A percentile compares a stretch with the other conserved stretches of the same genome.
phyloP scores from a whole-genome alignment of 2,329 filamentous ascomycete genomes.

The Paracorniculantispora psalliotae region DNA sequence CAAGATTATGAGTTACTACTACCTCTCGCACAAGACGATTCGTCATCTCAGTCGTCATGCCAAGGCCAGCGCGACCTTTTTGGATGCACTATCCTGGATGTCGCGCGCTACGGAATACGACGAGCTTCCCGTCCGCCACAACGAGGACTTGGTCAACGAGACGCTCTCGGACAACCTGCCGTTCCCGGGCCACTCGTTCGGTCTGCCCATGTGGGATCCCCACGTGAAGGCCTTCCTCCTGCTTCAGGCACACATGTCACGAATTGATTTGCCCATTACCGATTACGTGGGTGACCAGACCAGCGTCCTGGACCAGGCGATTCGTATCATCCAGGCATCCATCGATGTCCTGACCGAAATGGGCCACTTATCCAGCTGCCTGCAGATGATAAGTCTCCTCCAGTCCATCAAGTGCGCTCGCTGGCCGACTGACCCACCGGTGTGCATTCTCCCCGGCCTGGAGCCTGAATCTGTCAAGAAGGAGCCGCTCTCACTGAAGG shows the following conservation, averaged over 20 bases:
- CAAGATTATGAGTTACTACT: slow-evolving; percentile 99
- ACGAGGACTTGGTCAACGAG: slow-evolving; percentile 94
- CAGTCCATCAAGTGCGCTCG: slow-evolving; percentile 89
- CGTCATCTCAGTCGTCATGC: slow-evolving; percentile 75
- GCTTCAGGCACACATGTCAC: slow-evolving; percentile 90
- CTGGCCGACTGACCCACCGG: slow-evolving; percentile 78
- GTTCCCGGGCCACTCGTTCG: slow-evolving; percentile 52
- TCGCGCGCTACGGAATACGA: slow-evolving; percentile 92
- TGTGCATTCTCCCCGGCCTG: slow-evolving; percentile 76
- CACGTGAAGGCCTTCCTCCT: slow-evolving; percentile 95
- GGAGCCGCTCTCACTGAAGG: slow-evolving; percentile 39
- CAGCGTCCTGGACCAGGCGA: slow-evolving; percentile 86
- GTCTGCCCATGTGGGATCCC: slow-evolving; percentile 94
- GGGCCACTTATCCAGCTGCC: slow-evolving; percentile 71
- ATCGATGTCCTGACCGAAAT: slow-evolving; percentile 92
- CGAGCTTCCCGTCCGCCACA: slow-evolving; percentile 94
- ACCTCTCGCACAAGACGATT: slow-evolving; percentile 91
- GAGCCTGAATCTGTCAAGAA: slow-evolving; percentile 38
- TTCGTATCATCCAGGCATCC: slow-evolving; percentile 92
- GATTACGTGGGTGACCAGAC: slow-evolving; percentile 96
- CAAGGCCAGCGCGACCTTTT: slow-evolving; percentile 69
- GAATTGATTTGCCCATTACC: slow-evolving; percentile 85
- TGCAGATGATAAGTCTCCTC: slow-evolving; percentile 77
- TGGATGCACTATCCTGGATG: slow-evolving; percentile 87
- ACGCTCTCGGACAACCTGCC: slow-evolving; percentile 81